Evolutionary conservation across 768 basidiomycete genomes (phyloP).

Genomic region (Trametes maxima): DNA sequence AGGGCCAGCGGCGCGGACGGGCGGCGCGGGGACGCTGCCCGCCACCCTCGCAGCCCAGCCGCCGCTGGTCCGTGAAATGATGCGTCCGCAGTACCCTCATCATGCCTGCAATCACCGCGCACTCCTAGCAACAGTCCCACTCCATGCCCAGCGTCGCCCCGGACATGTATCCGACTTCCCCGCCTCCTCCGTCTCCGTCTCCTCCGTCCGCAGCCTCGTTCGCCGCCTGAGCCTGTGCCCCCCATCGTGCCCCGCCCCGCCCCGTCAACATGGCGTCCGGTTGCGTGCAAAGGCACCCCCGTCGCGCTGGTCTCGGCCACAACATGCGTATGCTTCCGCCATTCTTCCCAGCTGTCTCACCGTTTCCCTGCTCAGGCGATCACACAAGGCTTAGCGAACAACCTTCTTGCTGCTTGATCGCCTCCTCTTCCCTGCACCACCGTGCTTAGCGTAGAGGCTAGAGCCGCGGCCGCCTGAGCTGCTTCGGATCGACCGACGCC

Average conservation of each 20-base stretch:
- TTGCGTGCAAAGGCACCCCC: not conserved
- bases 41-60: too few relatives aligned
- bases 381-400: not conserved
- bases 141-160: too few relatives aligned
- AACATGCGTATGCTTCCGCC: slow-evolving; percentile 7
- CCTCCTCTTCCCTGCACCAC: not conserved
- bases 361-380: not conserved
- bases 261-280: not conserved
- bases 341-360: not conserved
- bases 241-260: slow-evolving; percentile 5
- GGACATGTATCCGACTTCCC: not conserved
- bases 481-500: too few relatives aligned
- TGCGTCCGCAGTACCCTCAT: too few relatives aligned
- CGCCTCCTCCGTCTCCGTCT: not conserved
- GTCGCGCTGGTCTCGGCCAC: slow-evolving; percentile 3
- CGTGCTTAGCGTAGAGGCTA: too few relatives aligned
- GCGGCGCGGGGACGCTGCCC: too few relatives aligned
- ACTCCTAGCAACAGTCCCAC: too few relatives aligned
- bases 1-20: too few relatives aligned
- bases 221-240: not conserved
- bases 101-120: too few relatives aligned
- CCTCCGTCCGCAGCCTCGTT: not conserved
- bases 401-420: too few relatives aligned
- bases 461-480: too few relatives aligned
- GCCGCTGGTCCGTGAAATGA: too few relatives aligned